A percentile compares a stretch with the other conserved stretches of the same genome.
Conservation (phyloP, 2,329 filamentous ascomycete genomes). For the Fusarium mexicanum region DNA sequence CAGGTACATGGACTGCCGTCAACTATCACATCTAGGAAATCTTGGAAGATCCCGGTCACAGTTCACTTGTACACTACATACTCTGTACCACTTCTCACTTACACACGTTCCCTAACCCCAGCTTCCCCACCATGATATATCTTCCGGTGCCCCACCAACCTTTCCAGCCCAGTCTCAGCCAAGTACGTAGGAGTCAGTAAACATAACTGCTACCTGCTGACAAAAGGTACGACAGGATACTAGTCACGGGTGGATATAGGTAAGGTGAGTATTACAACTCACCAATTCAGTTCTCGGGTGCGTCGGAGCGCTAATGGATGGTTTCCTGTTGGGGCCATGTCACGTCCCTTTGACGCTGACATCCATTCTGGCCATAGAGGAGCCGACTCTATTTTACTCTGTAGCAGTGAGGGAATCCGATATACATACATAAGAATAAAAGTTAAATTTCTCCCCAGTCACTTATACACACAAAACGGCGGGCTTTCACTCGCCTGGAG, state of each 20-base stretch:
- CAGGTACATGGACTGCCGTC: conserved; percentile 31
- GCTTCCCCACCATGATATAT: conserved; percentile 6
- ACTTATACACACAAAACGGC: not conserved
- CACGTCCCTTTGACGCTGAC: not conserved
- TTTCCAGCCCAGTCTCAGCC: conserved; percentile 11
- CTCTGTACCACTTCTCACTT: not conserved
- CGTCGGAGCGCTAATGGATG: not conserved
- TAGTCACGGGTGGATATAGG: not conserved
- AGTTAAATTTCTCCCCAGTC: not conserved
- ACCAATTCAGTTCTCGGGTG: not conserved
- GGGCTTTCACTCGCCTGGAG: not conserved
- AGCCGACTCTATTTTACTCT: not conserved
- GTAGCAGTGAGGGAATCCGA: not conserved
- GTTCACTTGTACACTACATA: not conserved
- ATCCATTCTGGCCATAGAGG: not conserved
- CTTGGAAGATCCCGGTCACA: not conserved
- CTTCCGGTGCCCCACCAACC: conserved; percentile 23
- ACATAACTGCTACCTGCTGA: not conserved
- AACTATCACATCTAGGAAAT: too few species aligned
- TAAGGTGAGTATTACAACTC: not conserved
- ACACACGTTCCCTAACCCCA: not conserved
- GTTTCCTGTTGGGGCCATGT: not conserved
- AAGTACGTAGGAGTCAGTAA: not conserved
- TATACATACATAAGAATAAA: not conserved
- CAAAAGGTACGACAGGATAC: not conserved